Base-by-base conservation (phyloP, 768 basidiomycete genomes). In the Roridomyces roridus region DNA sequence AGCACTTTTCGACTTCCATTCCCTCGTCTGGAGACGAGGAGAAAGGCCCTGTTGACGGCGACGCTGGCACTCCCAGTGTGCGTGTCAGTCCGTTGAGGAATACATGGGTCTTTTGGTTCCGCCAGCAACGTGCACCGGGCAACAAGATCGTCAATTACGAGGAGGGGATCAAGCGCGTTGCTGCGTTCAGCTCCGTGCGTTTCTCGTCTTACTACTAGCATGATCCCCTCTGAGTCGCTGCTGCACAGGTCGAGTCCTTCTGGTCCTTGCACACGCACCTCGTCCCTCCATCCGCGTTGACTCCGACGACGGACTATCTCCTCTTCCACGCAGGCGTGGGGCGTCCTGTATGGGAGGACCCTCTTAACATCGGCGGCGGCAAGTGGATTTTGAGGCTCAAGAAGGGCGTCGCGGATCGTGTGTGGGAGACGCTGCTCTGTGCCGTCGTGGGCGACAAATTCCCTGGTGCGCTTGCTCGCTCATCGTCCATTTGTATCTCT, bases 311-410 rank as follows among this genome's bases (percentile, higher is more conserved):
- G 5, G 96, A 98, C 74, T 93, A 96, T 60, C 86, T 98, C 28
- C 83, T 97, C 61, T 97, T 98, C 77, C 92, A 95, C 64, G 78
- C 85, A 3, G 88, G 87, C 36, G 80, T 98, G 54, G 87, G 89
- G 21, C 83, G 93, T 39, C 96, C 96, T 1, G 90, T 96, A 3
- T 98, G 96, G 96, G 96, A 98, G 70, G 95, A 97, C 72, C 90
- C 94, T 14, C 77, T 94, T 52, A 97, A 97, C 70, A 71, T 86
- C 45, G 70, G 85, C 15, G 96, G 96, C 24, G 96, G 95, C 4
- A 96, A 96, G 73, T 98, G 95, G 91, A 96, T 96, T 46, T 83
- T 98, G 55, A 90, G 96, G 49, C 81, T 98, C 44, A 85, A 87
- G 64, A 97, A 98, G 69, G 94, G 94, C 40, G 82, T 96, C 31